A percentile compares a stretch with the other conserved stretches of the same genome.
phyloP scores from a whole-genome alignment of 202 grass and related monocot species.

The Brachypodium distachyon region DNA sequence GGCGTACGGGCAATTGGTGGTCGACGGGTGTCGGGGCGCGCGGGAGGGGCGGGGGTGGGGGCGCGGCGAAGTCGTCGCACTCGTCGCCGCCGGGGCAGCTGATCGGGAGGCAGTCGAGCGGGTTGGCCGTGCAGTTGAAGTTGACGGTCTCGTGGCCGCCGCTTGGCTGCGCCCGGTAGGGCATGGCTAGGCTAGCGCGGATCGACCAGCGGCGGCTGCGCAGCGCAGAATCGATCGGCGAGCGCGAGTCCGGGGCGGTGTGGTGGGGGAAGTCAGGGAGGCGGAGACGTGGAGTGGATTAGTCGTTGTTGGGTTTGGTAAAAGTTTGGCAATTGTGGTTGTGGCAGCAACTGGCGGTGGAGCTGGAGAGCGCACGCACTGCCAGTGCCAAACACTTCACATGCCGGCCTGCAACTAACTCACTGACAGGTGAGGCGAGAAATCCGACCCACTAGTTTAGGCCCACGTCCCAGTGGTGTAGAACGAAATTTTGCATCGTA shows the following conservation, averaged over 20 bases:
- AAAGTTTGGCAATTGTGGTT: constrained; percentile 18
- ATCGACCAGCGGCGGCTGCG: neutral
- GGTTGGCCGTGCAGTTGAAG: constrained; percentile 16
- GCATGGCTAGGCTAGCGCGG: neutral
- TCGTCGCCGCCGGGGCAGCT: constrained; percentile 10
- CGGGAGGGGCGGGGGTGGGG: constrained; percentile 5
- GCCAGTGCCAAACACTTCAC: neutral
- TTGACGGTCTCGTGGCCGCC: neutral
- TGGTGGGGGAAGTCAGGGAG: neutral
- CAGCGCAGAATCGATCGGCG: neutral
- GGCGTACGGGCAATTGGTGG: constrained; percentile 25
- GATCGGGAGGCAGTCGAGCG: neutral
- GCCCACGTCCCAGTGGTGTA: neutral
- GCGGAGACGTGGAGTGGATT: constrained; percentile 28
- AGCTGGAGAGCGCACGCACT: constrained; percentile 3
- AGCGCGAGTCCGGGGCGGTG: neutral
- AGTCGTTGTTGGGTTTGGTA: constrained; percentile 38
- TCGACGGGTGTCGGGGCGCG: neutral
- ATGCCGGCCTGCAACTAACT: accelerated
- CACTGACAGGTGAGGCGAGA: neutral
- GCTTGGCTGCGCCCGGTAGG: neutral
- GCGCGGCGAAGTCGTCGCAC: constrained; percentile 26
- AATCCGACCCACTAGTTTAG: neutral
- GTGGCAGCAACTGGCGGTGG: neutral
- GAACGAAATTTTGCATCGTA: accelerated